These are phyloP conservation scores for Yamadazyma takamatsuzukensis DNA, from an alignment of 805 yeast genomes.

Conservation along the genomic window DNA sequence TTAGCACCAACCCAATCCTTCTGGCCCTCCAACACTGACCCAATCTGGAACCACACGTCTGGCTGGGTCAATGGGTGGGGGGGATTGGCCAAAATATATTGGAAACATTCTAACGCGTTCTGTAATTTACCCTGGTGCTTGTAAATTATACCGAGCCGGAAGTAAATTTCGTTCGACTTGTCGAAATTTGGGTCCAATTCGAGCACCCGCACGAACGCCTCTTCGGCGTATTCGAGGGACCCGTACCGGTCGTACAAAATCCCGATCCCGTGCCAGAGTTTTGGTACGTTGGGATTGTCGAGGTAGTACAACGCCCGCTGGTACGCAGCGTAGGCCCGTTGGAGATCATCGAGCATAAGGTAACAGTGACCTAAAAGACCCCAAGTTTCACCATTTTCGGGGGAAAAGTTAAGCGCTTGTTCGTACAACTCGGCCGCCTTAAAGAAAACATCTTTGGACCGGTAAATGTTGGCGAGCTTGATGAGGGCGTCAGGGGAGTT, in stretches of 20 bases:
- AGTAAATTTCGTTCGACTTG: conserved; percentile 93
- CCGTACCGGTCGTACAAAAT: conserved; percentile 95
- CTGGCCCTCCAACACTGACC: conserved; percentile 91
- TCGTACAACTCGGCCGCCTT: conserved; percentile 94
- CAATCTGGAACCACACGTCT: conserved; percentile 98
- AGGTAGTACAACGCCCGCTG: conserved; percentile 91
- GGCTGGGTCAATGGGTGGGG: conserved; percentile 95
- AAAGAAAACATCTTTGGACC: conserved; percentile 85
- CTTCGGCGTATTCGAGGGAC: conserved; percentile 94
- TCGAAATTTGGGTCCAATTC: conserved; percentile 96
- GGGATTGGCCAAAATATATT: conserved; percentile 84
- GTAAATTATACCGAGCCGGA: conserved; percentile 92
- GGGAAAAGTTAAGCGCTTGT: conserved; percentile 74
- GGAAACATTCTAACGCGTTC: conserved; percentile 90
- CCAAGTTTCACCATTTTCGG: conserved; percentile 95
- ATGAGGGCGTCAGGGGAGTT: conserved; percentile 82
- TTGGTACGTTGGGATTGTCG: conserved; percentile 92
- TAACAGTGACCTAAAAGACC: conserved; percentile 95
- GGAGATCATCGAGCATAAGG: conserved; percentile 92
- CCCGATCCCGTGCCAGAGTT: conserved; percentile 98
- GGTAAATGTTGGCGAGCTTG: conserved; percentile 81
- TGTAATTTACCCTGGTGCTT: conserved; percentile 88
- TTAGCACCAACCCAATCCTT: conserved; percentile 88
- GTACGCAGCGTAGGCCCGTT: conserved; percentile 92
- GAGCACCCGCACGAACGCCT: conserved; percentile 92